These are phyloP conservation scores for Talaromyces marneffei DNA, from an alignment of 2,329 filamentous ascomycete genomes.

Conservation along the genomic window DNA sequence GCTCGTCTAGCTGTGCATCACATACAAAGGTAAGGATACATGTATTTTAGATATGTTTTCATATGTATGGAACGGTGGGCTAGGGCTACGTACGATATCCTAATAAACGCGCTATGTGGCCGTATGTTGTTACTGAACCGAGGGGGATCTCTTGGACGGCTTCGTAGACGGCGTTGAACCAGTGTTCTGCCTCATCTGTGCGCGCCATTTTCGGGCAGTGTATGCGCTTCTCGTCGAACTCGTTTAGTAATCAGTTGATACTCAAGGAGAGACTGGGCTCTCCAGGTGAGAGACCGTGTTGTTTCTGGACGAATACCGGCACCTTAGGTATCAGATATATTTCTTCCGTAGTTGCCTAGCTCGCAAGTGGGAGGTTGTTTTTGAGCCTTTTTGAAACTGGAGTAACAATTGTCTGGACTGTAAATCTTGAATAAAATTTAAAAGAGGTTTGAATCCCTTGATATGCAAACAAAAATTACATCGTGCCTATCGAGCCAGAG, in stretches of 20 bases:
- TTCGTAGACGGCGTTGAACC: slow-evolving; percentile 63
- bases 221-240: too few species aligned
- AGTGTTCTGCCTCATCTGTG: slow-evolving; percentile 45
- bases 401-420: neutral
- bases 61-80: neutral
- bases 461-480: neutral
- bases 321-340: too few species aligned
- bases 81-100: slow-evolving; percentile 49
- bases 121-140: slow-evolving; percentile 83
- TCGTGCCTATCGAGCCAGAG: neutral
- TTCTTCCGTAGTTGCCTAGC: too few species aligned
- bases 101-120: slow-evolving; percentile 59
- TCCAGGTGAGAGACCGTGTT: too few species aligned
- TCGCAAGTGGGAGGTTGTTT: too few species aligned
- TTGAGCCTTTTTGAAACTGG: neutral
- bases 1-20: slow-evolving; percentile 62
- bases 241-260: too few species aligned
- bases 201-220: slow-evolving; percentile 36
- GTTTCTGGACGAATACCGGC: too few species aligned
- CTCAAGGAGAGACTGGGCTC: too few species aligned
- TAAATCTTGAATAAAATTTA: neutral
- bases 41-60: too few species aligned
- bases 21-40: too few species aligned
- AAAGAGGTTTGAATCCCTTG: too few species aligned
- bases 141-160: slow-evolving; percentile 79